Percentiles rank a stretch among this genome's conserved stretches.
These are phyloP conservation scores for Pythium myriotylum DNA, from an alignment of 352 stramenopile genomes.

Conservation along the genomic window DNA sequence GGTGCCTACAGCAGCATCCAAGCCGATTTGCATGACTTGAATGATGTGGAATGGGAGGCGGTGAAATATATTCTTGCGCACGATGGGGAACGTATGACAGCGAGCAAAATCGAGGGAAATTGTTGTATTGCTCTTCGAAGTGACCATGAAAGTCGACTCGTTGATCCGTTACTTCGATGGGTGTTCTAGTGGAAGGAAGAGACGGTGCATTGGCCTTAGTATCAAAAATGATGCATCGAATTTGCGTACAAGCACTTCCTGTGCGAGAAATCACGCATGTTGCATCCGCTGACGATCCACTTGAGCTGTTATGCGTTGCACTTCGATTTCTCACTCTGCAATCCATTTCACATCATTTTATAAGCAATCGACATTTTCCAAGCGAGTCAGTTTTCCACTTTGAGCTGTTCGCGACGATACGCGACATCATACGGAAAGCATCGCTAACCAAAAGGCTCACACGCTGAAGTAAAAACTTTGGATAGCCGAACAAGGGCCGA, in stretches of 20 bases:
- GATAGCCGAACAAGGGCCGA: slow-evolving; percentile 8
- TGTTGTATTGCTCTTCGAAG: slow-evolving; percentile 6
- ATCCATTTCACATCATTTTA: neutral
- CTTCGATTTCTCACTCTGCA: slow-evolving; percentile 1
- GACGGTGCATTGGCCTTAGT: slow-evolving; percentile 18
- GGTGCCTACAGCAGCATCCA: slow-evolving; percentile 1
- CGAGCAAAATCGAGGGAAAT: slow-evolving; percentile 2
- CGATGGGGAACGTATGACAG: slow-evolving; percentile 2
- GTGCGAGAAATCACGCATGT: slow-evolving; percentile 18
- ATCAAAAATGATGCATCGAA: slow-evolving; percentile 24
- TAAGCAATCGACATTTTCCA: slow-evolving; percentile 8
- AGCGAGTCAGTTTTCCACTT: slow-evolving; percentile 10
- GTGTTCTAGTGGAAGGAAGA: slow-evolving; percentile 3
- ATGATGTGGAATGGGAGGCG: slow-evolving; percentile 12
- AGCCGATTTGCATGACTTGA: slow-evolving; percentile 10
- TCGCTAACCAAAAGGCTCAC: neutral
- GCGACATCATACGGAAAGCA: slow-evolving; percentile 1
- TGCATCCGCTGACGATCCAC: neutral
- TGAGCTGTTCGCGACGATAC: slow-evolving; percentile 4
- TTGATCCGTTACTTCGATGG: slow-evolving; percentile 13
- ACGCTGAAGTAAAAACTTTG: slow-evolving; percentile 10
- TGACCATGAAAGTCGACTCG: neutral
- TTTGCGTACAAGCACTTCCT: slow-evolving; percentile 25
- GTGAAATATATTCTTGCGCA: slow-evolving; percentile 2
- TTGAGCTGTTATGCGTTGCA: slow-evolving; percentile 2